These are phyloP conservation scores for Colletotrichum aenigma DNA, from an alignment of 2,329 filamentous ascomycete genomes.

Conservation along the genomic window DNA sequence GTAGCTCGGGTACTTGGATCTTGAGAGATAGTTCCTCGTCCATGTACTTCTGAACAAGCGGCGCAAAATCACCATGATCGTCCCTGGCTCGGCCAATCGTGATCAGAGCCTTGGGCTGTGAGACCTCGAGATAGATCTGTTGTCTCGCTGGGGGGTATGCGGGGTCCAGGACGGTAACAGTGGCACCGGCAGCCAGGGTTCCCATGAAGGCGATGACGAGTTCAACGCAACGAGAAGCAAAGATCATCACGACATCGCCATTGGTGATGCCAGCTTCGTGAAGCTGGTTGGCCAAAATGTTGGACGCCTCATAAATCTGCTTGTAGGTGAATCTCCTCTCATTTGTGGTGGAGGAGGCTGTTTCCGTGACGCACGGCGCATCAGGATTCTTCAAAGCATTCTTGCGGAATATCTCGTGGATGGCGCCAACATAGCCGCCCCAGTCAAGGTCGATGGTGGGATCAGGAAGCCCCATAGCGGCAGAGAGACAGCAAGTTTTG, in stretches of 20 bases:
- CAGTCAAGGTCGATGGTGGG: conserved; percentile 50
- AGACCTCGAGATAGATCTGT: conserved; percentile 28
- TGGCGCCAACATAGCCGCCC: conserved; percentile 71
- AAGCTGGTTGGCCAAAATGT: conserved; percentile 80
- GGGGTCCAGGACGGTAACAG: conserved; percentile 70
- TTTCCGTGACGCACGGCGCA: conserved; percentile 53
- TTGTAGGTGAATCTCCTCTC: conserved; percentile 78
- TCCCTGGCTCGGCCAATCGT: conserved; percentile 75
- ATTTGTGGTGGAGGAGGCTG: conserved; percentile 36
- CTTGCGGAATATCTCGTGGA: conserved; percentile 71
- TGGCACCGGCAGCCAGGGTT: conserved; percentile 78
- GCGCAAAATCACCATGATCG: conserved; percentile 52
- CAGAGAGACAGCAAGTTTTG: neutral
- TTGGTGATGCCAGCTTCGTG: conserved; percentile 72
- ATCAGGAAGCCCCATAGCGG: conserved; percentile 53
- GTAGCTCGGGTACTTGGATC: conserved; percentile 75
- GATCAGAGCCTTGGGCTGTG: conserved; percentile 62
- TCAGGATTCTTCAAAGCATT: conserved; percentile 75
- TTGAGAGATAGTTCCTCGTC: conserved; percentile 73
- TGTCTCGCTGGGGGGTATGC: conserved; percentile 82
- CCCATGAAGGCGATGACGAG: neutral
- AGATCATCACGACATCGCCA: conserved; percentile 85
- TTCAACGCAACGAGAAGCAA: neutral
- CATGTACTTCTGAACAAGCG: conserved; percentile 58
- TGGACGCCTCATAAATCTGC: conserved; percentile 86